A percentile compares a stretch with the other conserved stretches of the same genome.
Conservation (phyloP, 345 rosid species). For the Eucalyptus virginea region DNA sequence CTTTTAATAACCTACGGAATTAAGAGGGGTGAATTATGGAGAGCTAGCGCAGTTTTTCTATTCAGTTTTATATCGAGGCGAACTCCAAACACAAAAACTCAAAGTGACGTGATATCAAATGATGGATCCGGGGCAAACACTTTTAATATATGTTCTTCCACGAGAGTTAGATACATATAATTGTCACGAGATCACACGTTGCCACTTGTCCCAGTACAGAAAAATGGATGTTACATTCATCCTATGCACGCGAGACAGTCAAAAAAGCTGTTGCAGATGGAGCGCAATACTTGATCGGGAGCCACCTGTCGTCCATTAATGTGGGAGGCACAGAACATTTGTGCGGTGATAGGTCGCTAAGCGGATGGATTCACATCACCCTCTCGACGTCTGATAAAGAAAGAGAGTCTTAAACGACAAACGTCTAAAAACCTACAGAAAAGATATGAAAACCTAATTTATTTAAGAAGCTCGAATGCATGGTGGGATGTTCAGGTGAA, state of each 20-base stretch:
- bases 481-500: neutral
- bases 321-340: neutral
- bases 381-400: neutral
- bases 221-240: neutral
- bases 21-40: neutral
- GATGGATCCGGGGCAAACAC: neutral
- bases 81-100: neutral
- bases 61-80: neutral
- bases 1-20: neutral
- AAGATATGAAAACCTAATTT: neutral
- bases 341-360: neutral
- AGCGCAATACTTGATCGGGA: conserved; percentile 1
- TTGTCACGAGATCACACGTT: neutral
- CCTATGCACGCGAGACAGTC: conserved; percentile 10
- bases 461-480: neutral
- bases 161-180: neutral
- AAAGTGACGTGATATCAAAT: neutral
- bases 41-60: neutral
- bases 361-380: neutral
- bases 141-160: neutral
- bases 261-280: conserved; percentile 3
- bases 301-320: neutral
- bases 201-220: conserved; percentile 14
- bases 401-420: neutral
- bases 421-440: neutral